Evolutionary conservation across 257 asterid species (phyloP).

Genomic region (Forsythia viridissima): DNA sequence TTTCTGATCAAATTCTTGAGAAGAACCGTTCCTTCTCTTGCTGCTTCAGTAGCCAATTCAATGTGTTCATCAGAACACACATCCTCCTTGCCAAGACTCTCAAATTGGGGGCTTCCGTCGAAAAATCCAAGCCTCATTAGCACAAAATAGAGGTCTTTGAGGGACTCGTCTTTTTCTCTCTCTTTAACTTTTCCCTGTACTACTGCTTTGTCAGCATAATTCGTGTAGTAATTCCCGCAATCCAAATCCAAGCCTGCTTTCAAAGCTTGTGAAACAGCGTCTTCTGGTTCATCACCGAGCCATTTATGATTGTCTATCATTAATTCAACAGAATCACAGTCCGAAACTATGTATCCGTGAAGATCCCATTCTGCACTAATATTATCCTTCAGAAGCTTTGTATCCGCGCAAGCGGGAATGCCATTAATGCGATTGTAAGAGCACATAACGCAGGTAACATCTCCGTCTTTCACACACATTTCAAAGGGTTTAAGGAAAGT

Average conservation of each 20-base stretch:
- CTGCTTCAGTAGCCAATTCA: conserved; percentile 48
- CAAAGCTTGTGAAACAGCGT: conserved; percentile 42
- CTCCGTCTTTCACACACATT: conserved; percentile 45
- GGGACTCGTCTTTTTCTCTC: conserved; percentile 32
- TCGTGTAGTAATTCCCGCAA: conserved; percentile 39
- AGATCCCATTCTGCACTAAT: conserved; percentile 48
- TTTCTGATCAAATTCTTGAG: conserved; percentile 34
- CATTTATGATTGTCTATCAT: conserved; percentile 34
- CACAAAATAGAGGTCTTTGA: conserved; percentile 32
- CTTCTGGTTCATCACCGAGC: conserved; percentile 37
- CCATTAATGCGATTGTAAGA: conserved; percentile 51
- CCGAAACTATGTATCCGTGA: conserved; percentile 51
- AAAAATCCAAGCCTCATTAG: conserved; percentile 55
- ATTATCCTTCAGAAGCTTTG: conserved; percentile 28
- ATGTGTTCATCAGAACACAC: conserved; percentile 37
- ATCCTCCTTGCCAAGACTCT: conserved; percentile 32
- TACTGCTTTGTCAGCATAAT: conserved; percentile 35
- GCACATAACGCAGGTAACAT: conserved; percentile 50
- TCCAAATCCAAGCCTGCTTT: conserved; percentile 58
- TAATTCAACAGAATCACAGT: conserved; percentile 50
- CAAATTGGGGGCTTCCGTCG: conserved; percentile 41
- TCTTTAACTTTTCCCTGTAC: conserved; percentile 39
- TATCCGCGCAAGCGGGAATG: conserved; percentile 53
- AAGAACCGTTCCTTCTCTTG: conserved; percentile 52
- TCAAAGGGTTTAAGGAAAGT: conserved; percentile 51